A percentile compares a stretch with the other conserved stretches of the same genome.
Evolutionary conservation across 108 stramenopile genomes (phyloP).

Genomic region (Cyclotella atomus): DNA sequence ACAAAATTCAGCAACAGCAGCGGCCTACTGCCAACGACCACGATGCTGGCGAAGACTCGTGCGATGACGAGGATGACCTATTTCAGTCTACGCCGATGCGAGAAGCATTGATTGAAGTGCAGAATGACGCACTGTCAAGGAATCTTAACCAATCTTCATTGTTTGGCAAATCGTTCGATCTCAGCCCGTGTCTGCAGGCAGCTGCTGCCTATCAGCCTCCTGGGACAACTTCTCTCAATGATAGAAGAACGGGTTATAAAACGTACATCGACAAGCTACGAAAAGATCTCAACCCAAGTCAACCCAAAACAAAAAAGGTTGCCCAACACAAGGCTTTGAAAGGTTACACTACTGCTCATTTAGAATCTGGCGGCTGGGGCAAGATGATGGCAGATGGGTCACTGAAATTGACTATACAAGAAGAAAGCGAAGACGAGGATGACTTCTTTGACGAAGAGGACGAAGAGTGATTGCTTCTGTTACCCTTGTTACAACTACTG

Average conservation of each 20-base stretch:
- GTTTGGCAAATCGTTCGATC: too few relatives aligned
- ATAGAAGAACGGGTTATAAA: conserved; percentile 30
- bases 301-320: conserved; percentile 11
- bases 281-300: conserved; percentile 21
- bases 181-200: conserved; percentile 18
- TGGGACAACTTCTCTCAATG: background rate
- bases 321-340: background rate
- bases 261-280: conserved; percentile 29
- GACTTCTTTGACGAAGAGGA: conserved; percentile 7
- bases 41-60: background rate
- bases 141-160: too few relatives aligned
- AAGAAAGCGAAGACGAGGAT: conserved; percentile 1
- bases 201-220: background rate
- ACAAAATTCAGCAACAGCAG: background rate
- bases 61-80: conserved; percentile 29
- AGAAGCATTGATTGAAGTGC: conserved; percentile 5
- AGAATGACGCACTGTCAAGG: conserved; percentile 7
- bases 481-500: background rate
- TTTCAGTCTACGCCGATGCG: conserved; percentile 29
- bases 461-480: background rate
- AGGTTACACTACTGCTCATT: background rate
- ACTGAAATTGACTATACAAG: background rate
- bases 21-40: background rate
- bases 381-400: conserved; percentile 11
- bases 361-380: conserved; percentile 3